Conservation (phyloP, 352 stramenopile species). For the Phytopythium chamaehyphon region DNA sequence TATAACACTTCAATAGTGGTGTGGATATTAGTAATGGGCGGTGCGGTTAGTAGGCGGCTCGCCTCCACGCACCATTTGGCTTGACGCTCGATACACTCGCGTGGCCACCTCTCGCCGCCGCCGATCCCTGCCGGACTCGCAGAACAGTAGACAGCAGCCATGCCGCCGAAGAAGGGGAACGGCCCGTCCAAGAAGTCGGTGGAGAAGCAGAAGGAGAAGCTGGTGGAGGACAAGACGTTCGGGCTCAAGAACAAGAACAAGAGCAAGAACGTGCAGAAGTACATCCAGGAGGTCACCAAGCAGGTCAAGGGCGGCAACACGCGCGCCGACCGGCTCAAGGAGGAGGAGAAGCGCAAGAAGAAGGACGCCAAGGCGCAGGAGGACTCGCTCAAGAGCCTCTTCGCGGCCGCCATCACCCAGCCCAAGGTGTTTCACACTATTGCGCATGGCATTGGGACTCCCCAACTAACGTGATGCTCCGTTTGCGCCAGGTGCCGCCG, state of each 20-base stretch:
- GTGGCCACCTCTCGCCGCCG: too few species aligned
- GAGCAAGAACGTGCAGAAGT: constrained; percentile 94
- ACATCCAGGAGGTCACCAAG: constrained; percentile 89
- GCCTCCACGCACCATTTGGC: too few species aligned
- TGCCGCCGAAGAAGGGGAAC: constrained; percentile 74
- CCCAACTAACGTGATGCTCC: constrained; percentile 5
- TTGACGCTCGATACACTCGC: too few species aligned
- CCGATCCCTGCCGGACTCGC: too few species aligned
- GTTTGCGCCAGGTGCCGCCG: constrained; percentile 63
- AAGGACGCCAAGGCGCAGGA: constrained; percentile 81
- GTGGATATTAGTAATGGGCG: too few species aligned
- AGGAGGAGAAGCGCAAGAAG: constrained; percentile 72
- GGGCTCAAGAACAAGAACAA: constrained; percentile 99
- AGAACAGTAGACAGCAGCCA: constrained; percentile 13
- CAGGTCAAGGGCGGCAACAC: constrained; percentile 83
- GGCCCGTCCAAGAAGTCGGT: constrained; percentile 82
- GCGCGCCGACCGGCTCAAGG: constrained; percentile 74
- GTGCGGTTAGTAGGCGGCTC: too few species aligned
- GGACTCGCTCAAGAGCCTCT: constrained; percentile 81
- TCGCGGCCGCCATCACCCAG: constrained; percentile 84
- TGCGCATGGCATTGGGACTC: not conserved
- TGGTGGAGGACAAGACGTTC: constrained; percentile 99
- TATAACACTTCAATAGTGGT: too few species aligned
- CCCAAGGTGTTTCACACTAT: constrained; percentile 65
- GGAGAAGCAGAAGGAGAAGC: constrained; percentile 91